Evolutionary conservation across 192 early-diverging fungal species (phyloP), one percentile per base, ranked within the genome.

Genomic region (Gigaspora rosea): DNA sequence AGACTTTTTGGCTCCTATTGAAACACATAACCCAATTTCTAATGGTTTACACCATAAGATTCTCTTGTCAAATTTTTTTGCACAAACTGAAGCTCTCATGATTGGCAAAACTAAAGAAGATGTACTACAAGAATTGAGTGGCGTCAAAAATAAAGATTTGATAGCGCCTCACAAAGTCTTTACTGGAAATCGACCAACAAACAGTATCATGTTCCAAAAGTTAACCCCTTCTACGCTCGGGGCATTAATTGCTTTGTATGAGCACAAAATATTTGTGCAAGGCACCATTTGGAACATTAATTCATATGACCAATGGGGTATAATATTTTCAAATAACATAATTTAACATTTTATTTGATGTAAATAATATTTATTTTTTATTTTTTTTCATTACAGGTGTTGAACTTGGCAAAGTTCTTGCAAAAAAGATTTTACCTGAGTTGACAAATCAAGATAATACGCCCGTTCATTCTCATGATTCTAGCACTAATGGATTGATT

Each of bases 241-340:
- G 22, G 85, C 89, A n/a, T 81, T 99, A 78, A 93, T 99, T 85
- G 95, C 97, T 27, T 80, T 99, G 83, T 99, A 99, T 80, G 97
- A 99, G 87, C 97, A 99, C 92, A 99, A 99, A 91, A 99, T 99
- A 81, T 99, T 99, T 82, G 94, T 94, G 16, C 97, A 99, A 85
- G 97, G 97, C 66, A 92, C 95, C 46, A 91, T 99, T 78, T 99
- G 97, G 97, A 88, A 94, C 82, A 94, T 99, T 84, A 99, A 99
- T 89, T 95, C 93, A 50, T 98, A 94, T 80, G 96, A 97, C 79
- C 97, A 98, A 87, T 93, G 92, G 87, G 92, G 93, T 75, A 61
- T 11, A 32, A 5, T 66, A 81, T 15, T 52, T 13, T 52, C 51
- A 52, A 52, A 13, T 13, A 51, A 8, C 51, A 49, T 75, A 67